phyloP scores from a whole-genome alignment of 1,284 basidiomycete species.

The Pseudozyma sp. region DNA sequence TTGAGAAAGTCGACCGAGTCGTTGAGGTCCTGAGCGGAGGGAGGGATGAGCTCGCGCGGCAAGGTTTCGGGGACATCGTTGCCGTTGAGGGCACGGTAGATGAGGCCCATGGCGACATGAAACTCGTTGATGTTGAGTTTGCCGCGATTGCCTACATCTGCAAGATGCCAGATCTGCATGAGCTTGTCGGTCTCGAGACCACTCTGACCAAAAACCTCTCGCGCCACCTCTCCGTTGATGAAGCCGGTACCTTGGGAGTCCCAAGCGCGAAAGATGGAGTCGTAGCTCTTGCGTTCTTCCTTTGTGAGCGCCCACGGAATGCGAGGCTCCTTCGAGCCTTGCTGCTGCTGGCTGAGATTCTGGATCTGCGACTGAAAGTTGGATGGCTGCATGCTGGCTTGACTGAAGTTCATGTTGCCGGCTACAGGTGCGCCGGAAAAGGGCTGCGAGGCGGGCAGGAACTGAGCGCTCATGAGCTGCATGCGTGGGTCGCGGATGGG shows the following conservation, averaged over 20 bases:
- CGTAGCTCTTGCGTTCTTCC: constrained; percentile 95
- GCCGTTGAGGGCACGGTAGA: constrained; percentile 86
- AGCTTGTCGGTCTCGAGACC: constrained; percentile 89
- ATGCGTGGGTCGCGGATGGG: constrained; percentile 65
- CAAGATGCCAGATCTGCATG: constrained; percentile 84
- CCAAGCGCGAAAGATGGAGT: constrained; percentile 97
- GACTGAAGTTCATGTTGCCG: constrained; percentile 66
- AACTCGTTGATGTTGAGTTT: constrained; percentile 88
- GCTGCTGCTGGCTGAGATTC: constrained; percentile 73
- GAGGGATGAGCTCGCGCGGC: constrained; percentile 89
- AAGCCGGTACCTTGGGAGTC: constrained; percentile 85
- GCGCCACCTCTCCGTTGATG: constrained; percentile 85
- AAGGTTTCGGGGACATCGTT: constrained; percentile 88
- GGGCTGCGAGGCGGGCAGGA: constrained; percentile 66
- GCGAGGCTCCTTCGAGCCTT: constrained; percentile 78
- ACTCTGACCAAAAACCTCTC: constrained; percentile 94
- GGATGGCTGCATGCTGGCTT: constrained; percentile 65
- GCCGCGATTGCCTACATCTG: constrained; percentile 66
- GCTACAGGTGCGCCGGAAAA: constrained; percentile 64
- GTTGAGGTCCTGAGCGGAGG: constrained; percentile 90
- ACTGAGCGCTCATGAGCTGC: constrained; percentile 68
- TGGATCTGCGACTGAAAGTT: constrained; percentile 66
- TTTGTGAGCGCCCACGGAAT: constrained; percentile 89
- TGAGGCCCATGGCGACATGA: constrained; percentile 97
- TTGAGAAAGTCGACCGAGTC: constrained; percentile 91